phyloP scores from a whole-genome alignment of 441 rosid species.

The Mallotus repandus region DNA sequence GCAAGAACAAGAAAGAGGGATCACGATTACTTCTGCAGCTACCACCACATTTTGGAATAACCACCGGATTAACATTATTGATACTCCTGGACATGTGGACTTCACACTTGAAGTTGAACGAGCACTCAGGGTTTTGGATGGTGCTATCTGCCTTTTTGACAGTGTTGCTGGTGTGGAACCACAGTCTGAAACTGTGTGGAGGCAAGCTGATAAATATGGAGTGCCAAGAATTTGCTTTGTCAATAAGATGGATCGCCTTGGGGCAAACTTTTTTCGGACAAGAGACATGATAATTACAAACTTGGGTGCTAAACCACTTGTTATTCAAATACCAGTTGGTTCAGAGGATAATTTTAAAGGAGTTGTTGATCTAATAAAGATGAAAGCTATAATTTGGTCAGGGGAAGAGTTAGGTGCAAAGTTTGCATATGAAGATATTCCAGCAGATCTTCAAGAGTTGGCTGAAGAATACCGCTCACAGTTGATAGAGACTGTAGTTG shows the following conservation, averaged over 20 bases:
- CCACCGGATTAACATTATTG: slow-evolving; percentile 89
- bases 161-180: slow-evolving; percentile 99
- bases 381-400: slow-evolving; percentile 90
- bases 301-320: slow-evolving; percentile 93
- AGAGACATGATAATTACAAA: slow-evolving; percentile 92
- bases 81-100: slow-evolving; percentile 96
- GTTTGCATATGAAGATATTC: slow-evolving; percentile 73
- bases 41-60: slow-evolving; percentile 91
- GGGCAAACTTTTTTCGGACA: slow-evolving; percentile 90
- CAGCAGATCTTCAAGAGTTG: slow-evolving; percentile 68
- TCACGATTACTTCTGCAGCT: slow-evolving; percentile 95
- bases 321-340: slow-evolving; percentile 89
- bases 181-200: slow-evolving; percentile 98
- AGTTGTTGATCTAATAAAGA: slow-evolving; percentile 78
- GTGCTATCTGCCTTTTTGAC: slow-evolving; percentile 93
- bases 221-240: slow-evolving; percentile 97
- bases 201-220: slow-evolving; percentile 97
- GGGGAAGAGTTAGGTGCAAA: slow-evolving; percentile 98
- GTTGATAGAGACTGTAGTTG: slow-evolving; percentile 71
- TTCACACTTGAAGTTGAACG: slow-evolving; percentile 97
- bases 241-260: slow-evolving; percentile 95
- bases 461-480: slow-evolving; percentile 71
- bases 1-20: slow-evolving; percentile 98
- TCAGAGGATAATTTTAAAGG: slow-evolving; percentile 81
- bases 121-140: slow-evolving; percentile 91